These are phyloP conservation scores for Rhazya stricta DNA, from an alignment of 257 asterid species.

Conservation along the genomic window DNA sequence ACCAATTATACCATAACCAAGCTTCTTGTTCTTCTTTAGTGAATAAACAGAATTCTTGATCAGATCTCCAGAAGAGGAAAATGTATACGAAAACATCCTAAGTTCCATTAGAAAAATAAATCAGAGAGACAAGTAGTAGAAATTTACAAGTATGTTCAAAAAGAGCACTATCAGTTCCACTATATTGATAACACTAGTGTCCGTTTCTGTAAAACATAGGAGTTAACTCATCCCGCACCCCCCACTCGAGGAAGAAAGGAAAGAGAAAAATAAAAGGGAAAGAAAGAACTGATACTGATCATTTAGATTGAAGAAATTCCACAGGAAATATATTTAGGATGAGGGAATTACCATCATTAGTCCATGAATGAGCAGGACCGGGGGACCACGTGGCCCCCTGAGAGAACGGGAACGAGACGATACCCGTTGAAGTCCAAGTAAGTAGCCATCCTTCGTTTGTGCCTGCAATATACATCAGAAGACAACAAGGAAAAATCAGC, in stretches of 20 bases:
- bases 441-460: constrained; percentile 71
- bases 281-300: too few species aligned
- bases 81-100: not conserved
- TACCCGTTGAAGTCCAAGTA: constrained; percentile 90
- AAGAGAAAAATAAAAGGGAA: too few species aligned
- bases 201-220: not conserved
- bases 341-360: constrained; percentile 63
- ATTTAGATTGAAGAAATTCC: not conserved
- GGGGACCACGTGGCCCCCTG: constrained; percentile 37
- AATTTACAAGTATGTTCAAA: not conserved
- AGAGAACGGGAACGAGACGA: constrained; percentile 46
- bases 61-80: not conserved
- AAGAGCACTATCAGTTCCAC: not conserved
- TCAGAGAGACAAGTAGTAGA: not conserved
- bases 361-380: constrained; percentile 89
- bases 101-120: not conserved
- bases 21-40: not conserved
- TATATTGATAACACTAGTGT: not conserved
- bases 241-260: too few species aligned
- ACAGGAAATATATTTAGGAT: not conserved
- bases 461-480: constrained; percentile 34
- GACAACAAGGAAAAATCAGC: constrained; percentile 4
- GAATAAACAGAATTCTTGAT: not conserved
- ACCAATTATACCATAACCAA: not conserved
- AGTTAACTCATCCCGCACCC: not conserved